phyloP scores from a whole-genome alignment of 345 rosid species.

The Pistacia integerrima region DNA sequence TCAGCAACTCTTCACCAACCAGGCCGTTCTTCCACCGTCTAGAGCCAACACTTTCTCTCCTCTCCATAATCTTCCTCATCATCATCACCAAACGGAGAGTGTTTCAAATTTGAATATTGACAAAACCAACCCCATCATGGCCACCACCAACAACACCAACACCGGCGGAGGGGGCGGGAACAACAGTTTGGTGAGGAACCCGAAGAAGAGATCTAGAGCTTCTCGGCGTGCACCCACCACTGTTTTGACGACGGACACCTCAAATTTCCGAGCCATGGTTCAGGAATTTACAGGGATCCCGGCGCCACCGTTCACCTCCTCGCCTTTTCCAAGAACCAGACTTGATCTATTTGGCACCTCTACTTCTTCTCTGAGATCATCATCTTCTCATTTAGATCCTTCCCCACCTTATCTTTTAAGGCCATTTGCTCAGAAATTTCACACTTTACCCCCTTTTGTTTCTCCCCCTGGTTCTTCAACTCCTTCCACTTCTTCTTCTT shows the following conservation, averaged over 20 bases:
- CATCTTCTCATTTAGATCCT: slow-evolving; percentile 35
- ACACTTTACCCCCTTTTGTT: slow-evolving; percentile 22
- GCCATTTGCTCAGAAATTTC: slow-evolving; percentile 19
- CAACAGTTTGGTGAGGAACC: slow-evolving; percentile 40
- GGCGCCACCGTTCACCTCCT: slow-evolving; percentile 73
- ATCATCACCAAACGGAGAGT: no score
- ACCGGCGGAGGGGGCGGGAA: neutral
- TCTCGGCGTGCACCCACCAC: slow-evolving; percentile 96
- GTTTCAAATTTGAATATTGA: slow-evolving; percentile 26
- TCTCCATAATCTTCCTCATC: slow-evolving; percentile 21
- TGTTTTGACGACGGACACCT: slow-evolving; percentile 82
- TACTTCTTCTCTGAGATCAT: slow-evolving; percentile 39
- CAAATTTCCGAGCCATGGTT: slow-evolving; percentile 96
- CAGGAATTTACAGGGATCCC: slow-evolving; percentile 98
- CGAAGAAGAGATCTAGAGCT: slow-evolving; percentile 90
- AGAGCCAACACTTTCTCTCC: slow-evolving; percentile 22
- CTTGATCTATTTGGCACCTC: slow-evolving; percentile 64
- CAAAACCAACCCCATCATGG: slow-evolving; percentile 32
- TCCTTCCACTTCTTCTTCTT: slow-evolving; percentile 33
- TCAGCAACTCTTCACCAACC: slow-evolving; percentile 35
- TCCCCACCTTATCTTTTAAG: slow-evolving; percentile 45
- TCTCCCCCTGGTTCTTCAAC: slow-evolving; percentile 30
- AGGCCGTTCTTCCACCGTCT: slow-evolving; percentile 13
- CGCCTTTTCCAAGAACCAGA: slow-evolving; percentile 60
- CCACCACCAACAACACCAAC: slow-evolving; percentile 16